A percentile compares a stretch with the other conserved stretches of the same genome.
phyloP scores from a whole-genome alignment of 1,139 yeast genomes.

The Magnusiomyces sp. region DNA sequence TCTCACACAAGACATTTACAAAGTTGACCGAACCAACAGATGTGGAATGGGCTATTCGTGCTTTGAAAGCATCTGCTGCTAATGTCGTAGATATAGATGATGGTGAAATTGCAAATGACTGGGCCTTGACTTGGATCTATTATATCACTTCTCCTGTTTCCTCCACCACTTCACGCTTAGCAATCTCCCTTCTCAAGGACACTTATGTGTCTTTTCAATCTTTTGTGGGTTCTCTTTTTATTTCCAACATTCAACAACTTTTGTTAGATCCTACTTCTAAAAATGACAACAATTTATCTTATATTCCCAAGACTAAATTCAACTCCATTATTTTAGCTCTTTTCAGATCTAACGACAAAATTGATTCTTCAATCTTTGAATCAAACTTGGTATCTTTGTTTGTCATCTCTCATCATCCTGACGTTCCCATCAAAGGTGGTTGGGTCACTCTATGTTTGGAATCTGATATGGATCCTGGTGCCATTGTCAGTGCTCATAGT shows the following conservation, averaged over 20 bases:
- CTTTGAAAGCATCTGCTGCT: conserved; percentile 16
- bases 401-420: conserved; percentile 47
- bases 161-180: conserved; percentile 22
- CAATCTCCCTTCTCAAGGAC: conserved; percentile 10
- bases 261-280: conserved; percentile 5
- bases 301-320: conserved; percentile 8
- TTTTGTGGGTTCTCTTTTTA: conserved; percentile 15
- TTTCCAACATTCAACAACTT: conserved; percentile 18
- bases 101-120: conserved; percentile 16
- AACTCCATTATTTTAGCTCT: not conserved
- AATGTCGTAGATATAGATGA: conserved; percentile 24
- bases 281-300: conserved; percentile 8
- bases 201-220: conserved; percentile 10
- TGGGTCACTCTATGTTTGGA: conserved; percentile 78
- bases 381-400: conserved; percentile 40
- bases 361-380: conserved; percentile 26
- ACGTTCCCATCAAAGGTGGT: conserved; percentile 40
- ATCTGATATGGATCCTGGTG: conserved; percentile 57
- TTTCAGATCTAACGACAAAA: not conserved
- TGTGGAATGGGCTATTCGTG: conserved; percentile 22
- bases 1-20: conserved; percentile 19
- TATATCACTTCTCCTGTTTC: conserved; percentile 17
- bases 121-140: conserved; percentile 26
- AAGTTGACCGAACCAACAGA: conserved; percentile 22
- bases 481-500: conserved; percentile 40